Evolutionary conservation across 1,139 yeast genomes (phyloP).

Genomic region (Hemisphaericaspora lyxosophila): DNA sequence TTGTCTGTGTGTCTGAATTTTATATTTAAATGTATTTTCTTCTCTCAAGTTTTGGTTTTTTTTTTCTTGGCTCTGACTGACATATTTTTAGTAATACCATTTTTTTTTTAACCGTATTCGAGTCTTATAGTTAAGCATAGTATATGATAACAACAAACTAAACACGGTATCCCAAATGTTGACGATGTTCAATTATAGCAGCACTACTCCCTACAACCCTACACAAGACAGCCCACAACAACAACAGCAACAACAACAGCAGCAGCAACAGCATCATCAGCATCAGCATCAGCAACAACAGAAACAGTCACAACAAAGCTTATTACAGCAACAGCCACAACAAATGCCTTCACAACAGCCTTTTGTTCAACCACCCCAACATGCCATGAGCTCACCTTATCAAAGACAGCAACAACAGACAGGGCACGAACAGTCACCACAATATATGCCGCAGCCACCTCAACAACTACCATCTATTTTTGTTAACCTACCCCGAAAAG

Average conservation of each 20-base stretch:
- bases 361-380: conserved; percentile 1
- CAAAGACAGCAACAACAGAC: conserved; percentile 2
- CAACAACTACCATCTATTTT: conserved; percentile 9
- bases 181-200: conserved; percentile 6
- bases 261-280: conserved; percentile 3
- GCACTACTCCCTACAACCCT: conserved; percentile 1
- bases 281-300: conserved; percentile 5
- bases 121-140: too few relatives aligned
- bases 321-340: conserved; percentile 5
- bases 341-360: conserved; percentile 5
- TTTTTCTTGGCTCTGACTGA: too few relatives aligned
- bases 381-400: neutral
- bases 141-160: neutral
- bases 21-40: too few relatives aligned
- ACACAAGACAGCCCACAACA: neutral
- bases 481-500: conserved; percentile 6
- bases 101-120: too few relatives aligned
- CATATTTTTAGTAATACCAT: too few relatives aligned
- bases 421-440: conserved; percentile 2
- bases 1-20: too few relatives aligned
- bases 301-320: conserved; percentile 1
- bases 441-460: conserved; percentile 8
- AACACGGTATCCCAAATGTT: neutral
- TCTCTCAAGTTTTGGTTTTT: too few relatives aligned
- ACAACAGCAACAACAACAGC: conserved; percentile 4